phyloP scores from a whole-genome alignment of 2,329 filamentous ascomycete genomes.

The Aspergillus nomiae region DNA sequence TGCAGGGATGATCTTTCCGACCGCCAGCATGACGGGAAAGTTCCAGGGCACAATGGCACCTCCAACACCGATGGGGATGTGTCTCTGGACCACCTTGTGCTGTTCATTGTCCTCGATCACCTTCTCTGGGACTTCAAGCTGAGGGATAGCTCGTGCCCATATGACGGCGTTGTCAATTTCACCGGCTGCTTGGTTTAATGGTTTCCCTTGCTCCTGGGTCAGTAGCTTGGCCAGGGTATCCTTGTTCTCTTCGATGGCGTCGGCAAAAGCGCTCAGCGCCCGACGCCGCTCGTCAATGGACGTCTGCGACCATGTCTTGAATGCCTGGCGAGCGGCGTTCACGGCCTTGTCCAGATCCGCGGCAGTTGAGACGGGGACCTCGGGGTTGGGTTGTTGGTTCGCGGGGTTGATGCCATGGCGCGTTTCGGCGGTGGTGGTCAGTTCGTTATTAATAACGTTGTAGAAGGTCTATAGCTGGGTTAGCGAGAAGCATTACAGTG shows the following conservation, averaged over 20 bases:
- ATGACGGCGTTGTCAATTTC: constrained; percentile 31
- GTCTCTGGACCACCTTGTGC: constrained; percentile 34
- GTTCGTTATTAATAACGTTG: constrained; percentile 56
- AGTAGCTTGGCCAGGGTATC: constrained; percentile 41
- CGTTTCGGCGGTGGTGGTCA: constrained; percentile 46
- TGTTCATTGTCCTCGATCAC: constrained; percentile 52
- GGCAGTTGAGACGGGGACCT: constrained; percentile 53
- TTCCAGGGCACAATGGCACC: constrained; percentile 65
- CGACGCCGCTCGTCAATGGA: constrained; percentile 36
- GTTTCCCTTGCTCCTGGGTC: constrained; percentile 47
- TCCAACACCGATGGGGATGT: constrained; percentile 43
- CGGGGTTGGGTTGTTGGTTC: constrained; percentile 51
- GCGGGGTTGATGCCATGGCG: constrained; percentile 56
- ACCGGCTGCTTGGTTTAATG: constrained; percentile 28
- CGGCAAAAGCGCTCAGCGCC: constrained; percentile 35
- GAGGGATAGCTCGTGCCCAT: constrained; percentile 25
- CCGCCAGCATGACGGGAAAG: constrained; percentile 46
- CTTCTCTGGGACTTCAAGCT: constrained; percentile 47
- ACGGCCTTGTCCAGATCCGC: constrained; percentile 56
- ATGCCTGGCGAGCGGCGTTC: constrained; percentile 50
- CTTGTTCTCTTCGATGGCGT: constrained; percentile 37
- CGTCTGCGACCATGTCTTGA: constrained; percentile 49
- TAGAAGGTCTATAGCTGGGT: constrained; percentile 41
- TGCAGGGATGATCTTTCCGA: constrained; percentile 54
- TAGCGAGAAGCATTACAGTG: neutral